Evolutionary conservation across 441 rosid genomes (phyloP), one percentile per base, ranked within the genome.

Genomic region (Bocquillonia castaneifolia): DNA sequence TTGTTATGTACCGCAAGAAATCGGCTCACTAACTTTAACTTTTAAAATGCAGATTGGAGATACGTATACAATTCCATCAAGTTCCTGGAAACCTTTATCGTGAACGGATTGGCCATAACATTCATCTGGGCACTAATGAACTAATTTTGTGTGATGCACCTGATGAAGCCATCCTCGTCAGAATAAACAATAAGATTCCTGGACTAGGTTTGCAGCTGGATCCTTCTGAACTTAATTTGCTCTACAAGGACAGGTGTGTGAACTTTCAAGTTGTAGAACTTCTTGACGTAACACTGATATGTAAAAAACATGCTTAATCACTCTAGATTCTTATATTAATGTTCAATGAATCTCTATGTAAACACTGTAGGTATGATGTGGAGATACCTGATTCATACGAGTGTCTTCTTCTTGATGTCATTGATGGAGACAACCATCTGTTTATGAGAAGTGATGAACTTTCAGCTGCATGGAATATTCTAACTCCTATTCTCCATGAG

Each of bases 351-450:
- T 34, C 10, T 14, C 51, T 68, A 59, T 42, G 3, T 71, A 42
- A 10, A 69, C 74, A 10, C 36, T 37, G 5, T 52, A 86, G 95
- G 86, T 88, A 92, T 65, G 76, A 76, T 25, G 78, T 39, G 0
- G 96, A 90, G 78, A 81, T 88, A 61, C 98, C 95, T 14, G 96
- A 90, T 72, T 88, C 93, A 31, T 84, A 86, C 9, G 93, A 89
- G 73, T 90, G 84, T 63, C 87, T 88, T 63, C 85, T 89, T 72
- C 94, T 88, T 29, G 96, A 92, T 39, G 96, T 85, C 48, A 75
- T 92, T 17, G 91, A 89, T 47, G 93, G 96, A 26, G 96, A 88
- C 73, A 92, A 77, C 75, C 93, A 85, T 79, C 90, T 86, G 7
- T 89, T 92, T 72, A 77, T 88, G 88, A 82, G 92, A 77, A 89